These are phyloP conservation scores for Kwoniella shandongensis DNA, from an alignment of 768 basidiomycete species.

Conservation along the genomic window DNA sequence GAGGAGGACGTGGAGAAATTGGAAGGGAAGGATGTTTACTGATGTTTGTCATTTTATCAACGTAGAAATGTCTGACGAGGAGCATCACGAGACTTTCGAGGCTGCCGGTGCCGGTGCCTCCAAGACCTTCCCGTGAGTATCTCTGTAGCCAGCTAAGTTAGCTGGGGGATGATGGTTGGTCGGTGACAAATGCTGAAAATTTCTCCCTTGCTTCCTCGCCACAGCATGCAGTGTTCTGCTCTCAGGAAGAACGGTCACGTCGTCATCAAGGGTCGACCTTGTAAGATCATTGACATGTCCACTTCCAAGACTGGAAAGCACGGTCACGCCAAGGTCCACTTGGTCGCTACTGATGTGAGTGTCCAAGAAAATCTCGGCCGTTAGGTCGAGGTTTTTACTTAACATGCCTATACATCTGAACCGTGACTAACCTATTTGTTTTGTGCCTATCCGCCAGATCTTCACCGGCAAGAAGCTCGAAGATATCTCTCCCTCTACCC, in stretches of 20 bases:
- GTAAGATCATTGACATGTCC: conserved; percentile 96
- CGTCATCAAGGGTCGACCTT: conserved; percentile 94
- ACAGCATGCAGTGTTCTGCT: conserved; percentile 75
- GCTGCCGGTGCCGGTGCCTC: conserved; percentile 60
- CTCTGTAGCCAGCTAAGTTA: not conserved
- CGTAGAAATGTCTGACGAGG: conserved; percentile 66
- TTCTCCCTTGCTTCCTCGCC: conserved; percentile 35
- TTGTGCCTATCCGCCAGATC: conserved; percentile 73
- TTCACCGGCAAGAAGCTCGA: conserved; percentile 98
- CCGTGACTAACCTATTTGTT: not conserved
- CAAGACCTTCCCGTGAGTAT: conserved; percentile 51
- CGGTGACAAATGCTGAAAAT: not conserved
- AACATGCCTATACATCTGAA: too few species aligned
- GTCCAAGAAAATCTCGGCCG: not conserved
- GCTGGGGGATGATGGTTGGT: not conserved
- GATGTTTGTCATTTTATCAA: not conserved
- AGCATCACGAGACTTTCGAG: conserved; percentile 84
- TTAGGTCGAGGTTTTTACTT: not conserved
- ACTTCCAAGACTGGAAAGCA: conserved; percentile 97
- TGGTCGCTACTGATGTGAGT: conserved; percentile 92
- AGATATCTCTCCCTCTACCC: conserved; percentile 64
- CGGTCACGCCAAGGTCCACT: conserved; percentile 99
- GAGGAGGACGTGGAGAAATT: too few species aligned
- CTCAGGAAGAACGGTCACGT: conserved; percentile 71
- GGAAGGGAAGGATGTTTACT: too few species aligned